phyloP scores from a whole-genome alignment of 495 filamentous ascomycete species.

The Cryomyces antarcticus region DNA sequence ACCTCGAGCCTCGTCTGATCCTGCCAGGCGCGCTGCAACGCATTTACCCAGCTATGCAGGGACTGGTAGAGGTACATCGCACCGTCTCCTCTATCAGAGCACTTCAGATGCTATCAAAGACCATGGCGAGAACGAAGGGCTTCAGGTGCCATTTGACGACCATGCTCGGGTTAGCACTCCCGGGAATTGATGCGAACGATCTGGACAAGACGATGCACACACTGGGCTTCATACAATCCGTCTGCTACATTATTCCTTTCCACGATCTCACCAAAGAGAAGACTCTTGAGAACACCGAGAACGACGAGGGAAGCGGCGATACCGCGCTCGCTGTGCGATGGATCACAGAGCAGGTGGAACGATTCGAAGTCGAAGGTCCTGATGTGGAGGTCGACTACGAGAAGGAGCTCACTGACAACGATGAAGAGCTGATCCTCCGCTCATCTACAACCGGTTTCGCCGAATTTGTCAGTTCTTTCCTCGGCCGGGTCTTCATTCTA shows the following conservation, averaged over 20 bases:
- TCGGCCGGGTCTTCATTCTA: conserved; percentile 87
- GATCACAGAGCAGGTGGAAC: conserved; percentile 81
- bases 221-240: conserved; percentile 80
- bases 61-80: conserved; percentile 88
- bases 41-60: conserved; percentile 92
- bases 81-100: conserved; percentile 86
- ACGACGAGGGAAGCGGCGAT: conserved; percentile 9
- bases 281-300: not conserved
- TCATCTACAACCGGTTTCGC: conserved; percentile 88
- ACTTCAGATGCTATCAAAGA: conserved; percentile 68
- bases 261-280: conserved; percentile 47
- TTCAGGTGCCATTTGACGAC: conserved; percentile 91
- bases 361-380: conserved; percentile 76
- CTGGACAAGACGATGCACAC: conserved; percentile 90
- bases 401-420: conserved; percentile 58
- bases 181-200: conserved; percentile 95
- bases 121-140: conserved; percentile 78
- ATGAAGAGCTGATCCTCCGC: conserved; percentile 78
- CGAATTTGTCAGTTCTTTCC: conserved; percentile 73
- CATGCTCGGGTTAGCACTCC: conserved; percentile 71
- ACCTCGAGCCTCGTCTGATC: conserved; percentile 79
- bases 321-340: conserved; percentile 59
- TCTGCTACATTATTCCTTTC: conserved; percentile 88
- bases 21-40: conserved; percentile 84
- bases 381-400: conserved; percentile 72